Conservation (phyloP, 1,284 basidiomycete genomes). For the Boletus semigastroideus region DNA sequence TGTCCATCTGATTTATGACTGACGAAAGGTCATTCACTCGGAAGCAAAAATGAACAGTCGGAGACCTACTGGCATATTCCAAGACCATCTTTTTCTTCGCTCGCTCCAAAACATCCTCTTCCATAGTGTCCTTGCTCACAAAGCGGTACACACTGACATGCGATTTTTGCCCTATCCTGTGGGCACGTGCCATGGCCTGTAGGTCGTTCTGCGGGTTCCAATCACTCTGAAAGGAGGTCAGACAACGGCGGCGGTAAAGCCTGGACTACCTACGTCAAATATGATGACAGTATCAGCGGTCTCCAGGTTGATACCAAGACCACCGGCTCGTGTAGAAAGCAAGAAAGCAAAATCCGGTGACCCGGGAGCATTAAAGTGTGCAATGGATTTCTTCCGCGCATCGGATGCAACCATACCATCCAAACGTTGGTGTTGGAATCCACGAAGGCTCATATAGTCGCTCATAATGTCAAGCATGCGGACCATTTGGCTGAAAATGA, state of each 20-base stretch:
- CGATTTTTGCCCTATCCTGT: constrained; percentile 96
- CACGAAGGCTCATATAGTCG: constrained; percentile 91
- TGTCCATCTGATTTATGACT: constrained; percentile 99
- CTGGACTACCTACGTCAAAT: constrained; percentile 77
- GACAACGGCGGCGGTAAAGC: constrained; percentile 12
- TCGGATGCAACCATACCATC: constrained; percentile 97
- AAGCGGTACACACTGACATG: constrained; percentile 99
- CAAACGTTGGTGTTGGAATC: constrained; percentile 94
- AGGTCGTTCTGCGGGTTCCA: constrained; percentile 99
- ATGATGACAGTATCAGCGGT: constrained; percentile 99
- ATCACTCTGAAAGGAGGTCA: constrained; percentile 60
- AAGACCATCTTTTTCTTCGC: constrained; percentile 99
- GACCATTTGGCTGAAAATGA: constrained; percentile 99
- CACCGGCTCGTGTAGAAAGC: constrained; percentile 95
- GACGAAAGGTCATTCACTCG: constrained; percentile 12
- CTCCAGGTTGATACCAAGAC: constrained; percentile 97
- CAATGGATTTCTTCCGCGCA: constrained; percentile 88
- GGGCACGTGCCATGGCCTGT: constrained; percentile 98
- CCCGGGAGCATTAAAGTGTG: constrained; percentile 94
- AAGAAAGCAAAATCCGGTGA: constrained; percentile 97
- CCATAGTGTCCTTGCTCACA: constrained; percentile 98
- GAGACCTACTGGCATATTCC: constrained; percentile 92
- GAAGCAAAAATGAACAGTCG: constrained; percentile 7
- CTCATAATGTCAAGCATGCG: constrained; percentile 98
- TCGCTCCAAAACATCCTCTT: constrained; percentile 96